phyloP scores from a whole-genome alignment of 257 asterid species.

The Apocynum venetum region DNA sequence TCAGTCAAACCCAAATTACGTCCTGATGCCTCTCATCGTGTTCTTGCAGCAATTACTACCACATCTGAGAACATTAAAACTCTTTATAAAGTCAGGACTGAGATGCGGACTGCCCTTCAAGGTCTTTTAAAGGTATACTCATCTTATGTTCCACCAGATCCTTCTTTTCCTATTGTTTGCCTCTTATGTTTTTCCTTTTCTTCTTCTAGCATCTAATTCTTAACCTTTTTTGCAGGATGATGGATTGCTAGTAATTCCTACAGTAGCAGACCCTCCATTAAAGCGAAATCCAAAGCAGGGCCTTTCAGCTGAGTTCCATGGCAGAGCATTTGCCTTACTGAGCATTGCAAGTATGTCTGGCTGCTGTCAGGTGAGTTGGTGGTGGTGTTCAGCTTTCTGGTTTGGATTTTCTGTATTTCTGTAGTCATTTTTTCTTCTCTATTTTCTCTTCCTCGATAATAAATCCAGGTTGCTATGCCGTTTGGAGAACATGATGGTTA shows the following conservation, averaged over 20 bases:
- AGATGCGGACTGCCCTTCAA: conserved; percentile 73
- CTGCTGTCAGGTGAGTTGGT: conserved; percentile 68
- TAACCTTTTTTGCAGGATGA: conserved; percentile 42
- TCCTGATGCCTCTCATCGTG: conserved; percentile 47
- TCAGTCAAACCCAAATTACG: conserved; percentile 67
- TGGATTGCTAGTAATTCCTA: conserved; percentile 74
- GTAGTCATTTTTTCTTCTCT: neutral
- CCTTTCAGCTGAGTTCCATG: conserved; percentile 43
- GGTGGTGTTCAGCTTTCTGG: conserved; percentile 9
- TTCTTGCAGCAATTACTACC: conserved; percentile 51
- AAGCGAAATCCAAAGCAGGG: conserved; percentile 49
- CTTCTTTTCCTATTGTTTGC: conserved; percentile 2
- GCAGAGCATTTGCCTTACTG: conserved; percentile 52
- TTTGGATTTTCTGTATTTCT: conserved; percentile 1
- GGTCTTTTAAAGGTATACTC: conserved; percentile 66
- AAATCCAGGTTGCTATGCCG: conserved; percentile 66
- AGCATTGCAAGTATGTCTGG: conserved; percentile 84
- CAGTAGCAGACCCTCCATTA: conserved; percentile 75
- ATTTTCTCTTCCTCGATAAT: neutral
- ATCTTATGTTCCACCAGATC: neutral
- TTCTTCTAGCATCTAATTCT: conserved; percentile 8
- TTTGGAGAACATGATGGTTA: conserved; percentile 62
- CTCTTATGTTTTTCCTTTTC: conserved; percentile 7
- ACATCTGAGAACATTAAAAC: conserved; percentile 61
- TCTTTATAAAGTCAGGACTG: conserved; percentile 72